Conservation (phyloP, 352 stramenopile species). For the Pseudoperonospora humuli region DNA sequence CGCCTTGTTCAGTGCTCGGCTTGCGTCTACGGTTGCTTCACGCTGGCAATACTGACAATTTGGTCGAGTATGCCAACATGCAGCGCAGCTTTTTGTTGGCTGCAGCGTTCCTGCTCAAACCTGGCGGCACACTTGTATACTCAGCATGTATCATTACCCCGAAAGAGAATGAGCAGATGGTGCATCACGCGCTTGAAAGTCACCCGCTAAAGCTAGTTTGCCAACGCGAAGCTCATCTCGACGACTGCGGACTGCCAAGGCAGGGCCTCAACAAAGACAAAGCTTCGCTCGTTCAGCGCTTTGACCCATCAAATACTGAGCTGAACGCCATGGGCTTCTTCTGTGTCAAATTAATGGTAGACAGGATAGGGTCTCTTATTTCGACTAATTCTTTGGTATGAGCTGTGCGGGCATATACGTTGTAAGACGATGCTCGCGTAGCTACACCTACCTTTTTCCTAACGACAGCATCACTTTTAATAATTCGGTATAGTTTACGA, state of each 20-base stretch:
- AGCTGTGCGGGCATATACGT: too few relatives aligned
- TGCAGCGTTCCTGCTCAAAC: constrained; percentile 85
- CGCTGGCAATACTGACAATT: constrained; percentile 53
- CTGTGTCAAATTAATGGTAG: constrained; percentile 89
- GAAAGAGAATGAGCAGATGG: constrained; percentile 90
- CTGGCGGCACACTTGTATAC: constrained; percentile 89
- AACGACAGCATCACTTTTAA: too few relatives aligned
- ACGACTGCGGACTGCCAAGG: constrained; percentile 55
- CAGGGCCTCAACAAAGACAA: constrained; percentile 71
- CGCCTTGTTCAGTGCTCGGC: constrained; percentile 87
- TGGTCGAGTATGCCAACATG: constrained; percentile 78
- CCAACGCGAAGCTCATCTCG: constrained; percentile 45
- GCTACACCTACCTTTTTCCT: too few relatives aligned
- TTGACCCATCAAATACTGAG: constrained; percentile 71
- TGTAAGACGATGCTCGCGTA: too few relatives aligned
- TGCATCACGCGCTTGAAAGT: constrained; percentile 80
- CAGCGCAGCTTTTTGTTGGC: constrained; percentile 86
- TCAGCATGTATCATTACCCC: constrained; percentile 93
- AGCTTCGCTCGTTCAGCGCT: constrained; percentile 74
- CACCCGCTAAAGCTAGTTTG: constrained; percentile 81
- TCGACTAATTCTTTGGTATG: too few relatives aligned
- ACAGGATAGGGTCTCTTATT: too few relatives aligned
- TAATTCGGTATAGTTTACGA: too few relatives aligned
- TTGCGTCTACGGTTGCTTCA: constrained; percentile 88
- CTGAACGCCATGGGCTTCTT: constrained; percentile 93